A percentile compares a stretch with the other conserved stretches of the same genome.
These are phyloP conservation scores for Amanita brunnescens DNA, from an alignment of 768 basidiomycete species.

Conservation along the genomic window DNA sequence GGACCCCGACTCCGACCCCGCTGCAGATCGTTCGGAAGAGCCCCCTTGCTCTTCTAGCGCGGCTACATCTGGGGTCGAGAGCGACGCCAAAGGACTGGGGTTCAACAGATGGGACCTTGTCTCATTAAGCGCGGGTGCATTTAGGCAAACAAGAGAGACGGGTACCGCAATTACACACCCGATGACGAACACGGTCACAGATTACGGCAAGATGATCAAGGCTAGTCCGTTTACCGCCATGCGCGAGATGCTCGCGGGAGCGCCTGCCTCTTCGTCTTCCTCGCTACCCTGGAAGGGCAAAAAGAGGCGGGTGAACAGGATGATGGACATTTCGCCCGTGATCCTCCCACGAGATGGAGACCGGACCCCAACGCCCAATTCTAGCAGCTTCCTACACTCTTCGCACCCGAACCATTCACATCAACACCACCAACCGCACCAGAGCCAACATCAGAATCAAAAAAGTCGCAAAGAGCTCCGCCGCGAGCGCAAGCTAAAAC, in stretches of 20 bases:
- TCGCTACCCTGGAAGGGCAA: background rate
- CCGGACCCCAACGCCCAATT: conserved; percentile 45
- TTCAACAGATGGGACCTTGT: conserved; percentile 68
- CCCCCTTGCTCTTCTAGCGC: conserved; percentile 18
- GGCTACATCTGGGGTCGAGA: conserved; percentile 21
- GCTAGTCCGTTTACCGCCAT: conserved; percentile 48
- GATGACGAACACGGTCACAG: conserved; percentile 24
- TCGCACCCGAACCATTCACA: conserved; percentile 16
- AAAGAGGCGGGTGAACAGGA: conserved; percentile 18
- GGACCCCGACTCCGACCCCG: conserved; percentile 36
- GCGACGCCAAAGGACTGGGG: conserved; percentile 20
- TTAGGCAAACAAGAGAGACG: conserved; percentile 50
- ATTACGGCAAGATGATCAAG: conserved; percentile 43
- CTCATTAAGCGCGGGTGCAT: conserved; percentile 61
- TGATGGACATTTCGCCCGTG: conserved; percentile 40
- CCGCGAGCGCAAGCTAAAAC: conserved; percentile 61
- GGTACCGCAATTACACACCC: conserved; percentile 16
- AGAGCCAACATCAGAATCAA: too few species aligned
- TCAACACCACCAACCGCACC: conserved; percentile 28
- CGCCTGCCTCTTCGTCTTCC: conserved; percentile 1
- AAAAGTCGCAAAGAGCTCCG: conserved; percentile 59
- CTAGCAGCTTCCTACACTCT: conserved; percentile 21
- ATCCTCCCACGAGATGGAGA: conserved; percentile 46
- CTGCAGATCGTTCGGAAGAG: background rate
- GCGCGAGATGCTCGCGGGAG: conserved; percentile 39